These are phyloP conservation scores for Trifolium fragiferum DNA, from an alignment of 306 rosid species.

Conservation along the genomic window DNA sequence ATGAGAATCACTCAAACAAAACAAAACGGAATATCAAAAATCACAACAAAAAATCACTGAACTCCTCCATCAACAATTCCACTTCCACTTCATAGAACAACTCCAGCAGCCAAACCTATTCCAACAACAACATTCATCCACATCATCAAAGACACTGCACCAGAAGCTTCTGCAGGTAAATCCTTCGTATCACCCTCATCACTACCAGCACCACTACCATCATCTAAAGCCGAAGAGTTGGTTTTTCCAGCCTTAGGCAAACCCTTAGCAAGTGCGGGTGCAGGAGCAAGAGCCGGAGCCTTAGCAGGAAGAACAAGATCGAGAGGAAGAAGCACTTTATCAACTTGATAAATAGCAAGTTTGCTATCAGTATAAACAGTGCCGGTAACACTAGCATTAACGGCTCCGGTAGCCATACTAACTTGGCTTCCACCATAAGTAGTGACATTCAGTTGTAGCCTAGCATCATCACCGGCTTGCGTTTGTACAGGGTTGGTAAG, in stretches of 20 bases:
- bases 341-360: constrained; percentile 62
- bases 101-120: constrained; percentile 36
- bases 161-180: constrained; percentile 36
- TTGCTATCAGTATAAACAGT: constrained; percentile 61
- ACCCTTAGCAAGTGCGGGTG: constrained; percentile 26
- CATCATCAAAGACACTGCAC: not conserved
- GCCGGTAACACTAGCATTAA: constrained; percentile 64
- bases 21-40: constrained; percentile 10
- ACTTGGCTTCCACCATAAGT: constrained; percentile 57
- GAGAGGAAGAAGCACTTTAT: constrained; percentile 71
- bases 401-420: constrained; percentile 69
- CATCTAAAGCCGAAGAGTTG: constrained; percentile 33
- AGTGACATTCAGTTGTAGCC: constrained; percentile 70
- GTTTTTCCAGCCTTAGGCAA: constrained; percentile 42
- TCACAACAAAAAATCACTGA: constrained; percentile 20
- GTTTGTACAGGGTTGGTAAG: constrained; percentile 74
- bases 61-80: not conserved
- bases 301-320: constrained; percentile 62
- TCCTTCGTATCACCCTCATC: constrained; percentile 39
- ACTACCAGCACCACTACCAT: not conserved
- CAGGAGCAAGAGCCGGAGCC: constrained; percentile 57
- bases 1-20: constrained; percentile 23
- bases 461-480: constrained; percentile 64
- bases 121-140: constrained; percentile 43
- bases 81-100: constrained; percentile 25